These are phyloP conservation scores for Carex scoparia DNA, from an alignment of 176 grass and related monocot species.

Conservation along the genomic window DNA sequence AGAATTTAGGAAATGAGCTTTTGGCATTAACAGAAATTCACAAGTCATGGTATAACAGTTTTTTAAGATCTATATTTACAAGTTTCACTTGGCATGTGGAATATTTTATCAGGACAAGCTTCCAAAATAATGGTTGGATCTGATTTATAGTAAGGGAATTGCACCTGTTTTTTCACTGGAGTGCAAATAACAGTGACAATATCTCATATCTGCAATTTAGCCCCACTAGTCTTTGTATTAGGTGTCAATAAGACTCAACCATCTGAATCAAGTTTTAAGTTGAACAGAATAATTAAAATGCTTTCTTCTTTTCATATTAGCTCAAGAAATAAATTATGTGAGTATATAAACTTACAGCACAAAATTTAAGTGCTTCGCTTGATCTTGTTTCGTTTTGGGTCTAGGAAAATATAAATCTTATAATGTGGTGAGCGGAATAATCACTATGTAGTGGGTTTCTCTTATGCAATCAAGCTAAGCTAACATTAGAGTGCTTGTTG, in stretches of 20 bases:
- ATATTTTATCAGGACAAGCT: background rate
- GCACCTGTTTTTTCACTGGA: background rate
- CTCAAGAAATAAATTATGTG: background rate
- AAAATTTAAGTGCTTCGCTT: background rate
- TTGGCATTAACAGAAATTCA: background rate
- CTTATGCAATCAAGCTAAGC: background rate
- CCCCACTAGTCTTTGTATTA: background rate
- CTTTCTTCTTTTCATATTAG: background rate
- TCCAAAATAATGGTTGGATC: background rate
- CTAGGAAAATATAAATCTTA: background rate
- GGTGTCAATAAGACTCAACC: background rate
- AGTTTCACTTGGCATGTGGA: constrained; percentile 1
- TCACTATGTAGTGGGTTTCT: background rate
- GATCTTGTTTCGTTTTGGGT: background rate
- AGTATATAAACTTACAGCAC: background rate
- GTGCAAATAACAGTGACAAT: background rate
- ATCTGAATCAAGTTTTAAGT: background rate
- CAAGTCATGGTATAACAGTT: background rate
- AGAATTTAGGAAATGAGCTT: background rate
- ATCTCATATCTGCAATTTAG: background rate
- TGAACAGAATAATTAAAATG: background rate
- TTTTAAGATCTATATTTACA: background rate
- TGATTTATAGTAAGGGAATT: background rate
- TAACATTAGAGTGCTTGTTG: background rate
- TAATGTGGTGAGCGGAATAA: background rate